These are phyloP conservation scores for Aphanomyces astaci DNA, from an alignment of 352 stramenopile species.

Conservation along the genomic window DNA sequence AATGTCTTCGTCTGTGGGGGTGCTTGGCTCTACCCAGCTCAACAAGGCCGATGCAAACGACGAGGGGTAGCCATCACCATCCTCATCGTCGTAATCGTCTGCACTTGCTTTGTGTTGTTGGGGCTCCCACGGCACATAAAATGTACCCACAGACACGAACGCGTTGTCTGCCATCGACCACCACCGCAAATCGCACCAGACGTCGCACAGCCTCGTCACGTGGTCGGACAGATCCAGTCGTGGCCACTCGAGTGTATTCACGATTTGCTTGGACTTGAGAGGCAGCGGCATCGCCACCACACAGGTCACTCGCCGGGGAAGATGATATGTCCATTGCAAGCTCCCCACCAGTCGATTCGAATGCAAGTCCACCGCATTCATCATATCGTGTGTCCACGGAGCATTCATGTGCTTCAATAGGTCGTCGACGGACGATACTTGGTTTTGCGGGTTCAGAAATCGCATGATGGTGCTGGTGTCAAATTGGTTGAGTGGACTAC, in stretches of 20 bases:
- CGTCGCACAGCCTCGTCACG: slow-evolving; percentile 43
- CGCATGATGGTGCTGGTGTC: too few relatives aligned
- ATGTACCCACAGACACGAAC: slow-evolving; percentile 52
- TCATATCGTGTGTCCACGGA: too few relatives aligned
- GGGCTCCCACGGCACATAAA: slow-evolving; percentile 65
- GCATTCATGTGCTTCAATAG: slow-evolving; percentile 48
- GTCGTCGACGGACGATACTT: too few relatives aligned
- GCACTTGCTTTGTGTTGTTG: too few relatives aligned
- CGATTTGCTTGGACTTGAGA: slow-evolving; percentile 44
- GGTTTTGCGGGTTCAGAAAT: too few relatives aligned
- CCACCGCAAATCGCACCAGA: slow-evolving; percentile 61
- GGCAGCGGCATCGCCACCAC: slow-evolving; percentile 52
- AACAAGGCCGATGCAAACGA: slow-evolving; percentile 1
- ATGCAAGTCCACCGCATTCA: too few relatives aligned
- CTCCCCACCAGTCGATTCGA: neutral
- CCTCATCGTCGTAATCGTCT: too few relatives aligned
- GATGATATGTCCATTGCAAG: slow-evolving; percentile 73
- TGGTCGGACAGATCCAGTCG: slow-evolving; percentile 25
- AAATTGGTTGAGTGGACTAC: too few relatives aligned
- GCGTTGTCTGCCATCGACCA: slow-evolving; percentile 47
- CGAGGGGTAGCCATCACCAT: neutral
- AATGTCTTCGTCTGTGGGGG: neutral
- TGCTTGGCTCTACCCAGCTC: neutral
- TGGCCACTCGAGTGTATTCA: slow-evolving; percentile 50
- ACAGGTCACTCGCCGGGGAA: slow-evolving; percentile 46